Base-by-base conservation (phyloP, 2,329 filamentous ascomycete genomes). In the Penicillium sp. region DNA sequence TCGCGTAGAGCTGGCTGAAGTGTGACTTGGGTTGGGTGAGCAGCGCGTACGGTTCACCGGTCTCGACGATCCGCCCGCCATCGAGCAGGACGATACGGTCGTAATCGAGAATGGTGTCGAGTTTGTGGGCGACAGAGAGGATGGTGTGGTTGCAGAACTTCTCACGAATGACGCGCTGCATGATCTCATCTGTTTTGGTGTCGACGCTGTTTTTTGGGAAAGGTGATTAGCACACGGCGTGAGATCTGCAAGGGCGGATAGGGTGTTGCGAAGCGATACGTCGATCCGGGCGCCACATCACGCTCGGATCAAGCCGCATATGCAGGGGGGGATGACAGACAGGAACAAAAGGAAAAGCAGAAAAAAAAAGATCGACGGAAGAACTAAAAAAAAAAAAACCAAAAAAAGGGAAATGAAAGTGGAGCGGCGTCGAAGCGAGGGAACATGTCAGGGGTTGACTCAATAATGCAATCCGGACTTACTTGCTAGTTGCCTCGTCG, bases 91-190 rank as follows among this genome's bases (percentile, higher is more conserved):
- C 54, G 18, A 68, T 54, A 28, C 59, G 63, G 43, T 69, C 65
- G 35, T 59, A 68, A 43, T 68, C 64, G 3, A 68, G 58, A 30
- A 68, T 67, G 0, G 63, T 67, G 25, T 77, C 71, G 28, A 80
- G 64, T 18, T 76, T 75, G 59, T 80, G 77, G 4, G 76, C 76
- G 2, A 80, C 74, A 0, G 74, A 69, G 35, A 80, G 68, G 39
- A 86, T 75, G 0, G 83, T 86, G 44, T 78, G 76, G 3, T 65
- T 67, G 2, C 60, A 57, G 54, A 83, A 81, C 19, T 71, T 68
- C 32, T 72, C 64, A 3, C 77, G 70, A 38, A 83, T 71, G 19
- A 80, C 68, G 20, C 67, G 67, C 54, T 82, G 78, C 62, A 83
- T 78, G 17, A 71, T 65, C 23, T 71, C 65, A 49, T 83, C 80